These are phyloP conservation scores for Phyllosticta capitalensis DNA, from an alignment of 2,329 filamentous ascomycete genomes.

Conservation along the genomic window DNA sequence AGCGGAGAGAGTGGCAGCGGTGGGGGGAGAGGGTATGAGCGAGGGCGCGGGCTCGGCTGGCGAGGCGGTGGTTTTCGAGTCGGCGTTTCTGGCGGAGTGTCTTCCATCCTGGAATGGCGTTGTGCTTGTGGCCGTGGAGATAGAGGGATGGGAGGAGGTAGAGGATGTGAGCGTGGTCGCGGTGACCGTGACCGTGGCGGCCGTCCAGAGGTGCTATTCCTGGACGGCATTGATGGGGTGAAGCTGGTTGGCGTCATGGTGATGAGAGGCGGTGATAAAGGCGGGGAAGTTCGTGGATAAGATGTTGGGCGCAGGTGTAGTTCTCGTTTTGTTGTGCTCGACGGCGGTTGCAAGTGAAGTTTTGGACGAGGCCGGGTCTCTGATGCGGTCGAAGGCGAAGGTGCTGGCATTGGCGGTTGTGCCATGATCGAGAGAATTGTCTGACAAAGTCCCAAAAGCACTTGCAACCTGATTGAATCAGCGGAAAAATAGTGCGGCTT, in stretches of 20 bases:
- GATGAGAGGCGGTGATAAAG: neutral
- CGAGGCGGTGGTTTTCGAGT: neutral
- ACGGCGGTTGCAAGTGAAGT: neutral
- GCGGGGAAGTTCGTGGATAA: neutral
- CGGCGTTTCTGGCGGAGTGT: neutral
- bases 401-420: neutral
- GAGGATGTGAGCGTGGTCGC: neutral
- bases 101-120: neutral
- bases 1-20: neutral
- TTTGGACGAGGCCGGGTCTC: neutral
- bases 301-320: neutral
- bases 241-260: neutral
- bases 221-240: neutral
- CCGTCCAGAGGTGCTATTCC: neutral
- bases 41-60: neutral
- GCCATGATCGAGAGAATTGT: neutral
- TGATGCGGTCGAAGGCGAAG: neutral
- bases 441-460: neutral
- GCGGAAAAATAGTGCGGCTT: too few species aligned
- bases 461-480: neutral
- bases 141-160: neutral
- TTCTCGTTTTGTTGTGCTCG: neutral
- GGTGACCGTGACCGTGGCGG: neutral
- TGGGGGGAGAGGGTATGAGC: neutral
- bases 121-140: neutral